These are phyloP conservation scores for Cladophialophora exuberans DNA, from an alignment of 2,329 filamentous ascomycete species.

Conservation along the genomic window DNA sequence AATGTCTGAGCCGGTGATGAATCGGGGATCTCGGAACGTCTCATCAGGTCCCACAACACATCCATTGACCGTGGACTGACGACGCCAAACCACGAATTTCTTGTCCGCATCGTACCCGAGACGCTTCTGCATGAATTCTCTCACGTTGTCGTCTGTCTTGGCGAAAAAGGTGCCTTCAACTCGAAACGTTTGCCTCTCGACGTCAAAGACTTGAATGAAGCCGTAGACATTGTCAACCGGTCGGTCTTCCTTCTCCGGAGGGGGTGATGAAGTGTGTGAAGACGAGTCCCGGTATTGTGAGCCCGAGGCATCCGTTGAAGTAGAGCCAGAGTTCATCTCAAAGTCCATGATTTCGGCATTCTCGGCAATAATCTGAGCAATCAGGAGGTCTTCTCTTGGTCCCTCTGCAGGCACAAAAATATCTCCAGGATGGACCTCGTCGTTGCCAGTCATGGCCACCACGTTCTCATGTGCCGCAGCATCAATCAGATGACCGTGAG, in stretches of 20 bases:
- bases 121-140: conserved; percentile 43
- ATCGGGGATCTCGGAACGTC: conserved; percentile 28
- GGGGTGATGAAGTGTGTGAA: conserved; percentile 6
- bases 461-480: conserved; percentile 20
- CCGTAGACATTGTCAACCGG: conserved; percentile 43
- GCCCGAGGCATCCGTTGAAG: neutral
- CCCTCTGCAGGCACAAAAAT: neutral
- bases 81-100: conserved; percentile 49
- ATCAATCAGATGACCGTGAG: conserved; percentile 30
- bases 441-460: neutral
- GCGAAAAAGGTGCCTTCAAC: conserved; percentile 48
- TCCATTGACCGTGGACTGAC: conserved; percentile 38
- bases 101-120: conserved; percentile 43
- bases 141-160: conserved; percentile 44
- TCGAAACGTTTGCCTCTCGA: conserved; percentile 48
- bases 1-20: conserved; percentile 45
- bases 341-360: conserved; percentile 19
- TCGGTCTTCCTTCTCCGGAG: conserved; percentile 5
- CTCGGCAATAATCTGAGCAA: conserved; percentile 36
- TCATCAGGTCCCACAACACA: conserved; percentile 38
- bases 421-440: neutral
- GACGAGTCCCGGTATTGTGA: conserved; percentile 11
- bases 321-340: conserved; percentile 12
- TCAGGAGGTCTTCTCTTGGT: conserved; percentile 34
- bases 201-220: conserved; percentile 57